phyloP scores from a whole-genome alignment of 2,329 filamentous ascomycete genomes.

The Clarireedia hainanense region DNA sequence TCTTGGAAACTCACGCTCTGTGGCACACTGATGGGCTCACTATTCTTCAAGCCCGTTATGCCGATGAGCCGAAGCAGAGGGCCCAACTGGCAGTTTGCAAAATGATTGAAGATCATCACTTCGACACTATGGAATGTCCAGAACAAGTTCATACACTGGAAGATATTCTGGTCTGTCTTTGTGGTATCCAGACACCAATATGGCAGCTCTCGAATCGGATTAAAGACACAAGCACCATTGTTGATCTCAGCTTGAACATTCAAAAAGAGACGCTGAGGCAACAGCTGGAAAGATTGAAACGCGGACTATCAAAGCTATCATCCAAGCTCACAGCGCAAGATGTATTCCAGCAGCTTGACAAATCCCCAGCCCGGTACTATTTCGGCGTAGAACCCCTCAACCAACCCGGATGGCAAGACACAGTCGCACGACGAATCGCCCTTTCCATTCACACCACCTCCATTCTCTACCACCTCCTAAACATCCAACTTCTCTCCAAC shows the following conservation, averaged over 20 bases:
- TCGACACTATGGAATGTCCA: neutral
- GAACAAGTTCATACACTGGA: conserved; percentile 14
- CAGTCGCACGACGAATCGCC: conserved; percentile 23
- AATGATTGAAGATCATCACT: conserved; percentile 11
- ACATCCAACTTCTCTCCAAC: conserved; percentile 32
- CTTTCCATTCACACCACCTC: conserved; percentile 28
- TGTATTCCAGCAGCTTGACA: conserved; percentile 12
- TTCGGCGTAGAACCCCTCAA: conserved; percentile 20
- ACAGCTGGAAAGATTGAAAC: conserved; percentile 17
- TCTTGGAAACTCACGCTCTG: conserved; percentile 30
- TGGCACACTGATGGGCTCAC: conserved; percentile 34
- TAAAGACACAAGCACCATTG: neutral
- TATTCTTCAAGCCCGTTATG: conserved; percentile 31
- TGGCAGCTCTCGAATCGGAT: conserved; percentile 12
- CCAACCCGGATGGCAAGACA: conserved; percentile 13
- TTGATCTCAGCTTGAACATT: conserved; percentile 9
- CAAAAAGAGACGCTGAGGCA: conserved; percentile 14
- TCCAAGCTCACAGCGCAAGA: conserved; percentile 3
- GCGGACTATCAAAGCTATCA: conserved; percentile 12
- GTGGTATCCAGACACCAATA: conserved; percentile 17
- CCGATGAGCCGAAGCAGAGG: conserved; percentile 29
- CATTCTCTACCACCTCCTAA: conserved; percentile 33
- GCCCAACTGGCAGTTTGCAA: conserved; percentile 14
- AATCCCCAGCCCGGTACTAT: conserved; percentile 17
- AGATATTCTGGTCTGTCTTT: conserved; percentile 23